Evolutionary conservation across 805 yeast genomes (phyloP), one percentile per base, ranked within the genome.

Genomic region (Lipomyces kockii): DNA sequence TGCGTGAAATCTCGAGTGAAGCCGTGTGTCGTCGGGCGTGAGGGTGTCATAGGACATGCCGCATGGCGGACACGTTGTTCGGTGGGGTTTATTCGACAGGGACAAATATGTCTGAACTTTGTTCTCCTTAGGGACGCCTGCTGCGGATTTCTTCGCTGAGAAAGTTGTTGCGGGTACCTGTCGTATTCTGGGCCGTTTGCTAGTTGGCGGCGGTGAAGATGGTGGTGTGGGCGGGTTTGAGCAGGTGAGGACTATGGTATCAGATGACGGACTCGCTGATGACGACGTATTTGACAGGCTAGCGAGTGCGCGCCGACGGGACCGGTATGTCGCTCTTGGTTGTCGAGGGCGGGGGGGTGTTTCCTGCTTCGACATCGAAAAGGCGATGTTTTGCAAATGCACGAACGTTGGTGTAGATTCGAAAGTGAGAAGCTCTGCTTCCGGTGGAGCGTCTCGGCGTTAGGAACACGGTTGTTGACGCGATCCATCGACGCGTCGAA

Each of bases 21-120:
- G 52, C n/a, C 75, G 73, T 32, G 68, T 72, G 66, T 87, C 90
- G 29, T 76, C 72, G 14, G 76, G 73, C 6, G 83, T 68, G 62
- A 80, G 79, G 2, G 79, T 74, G 49, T 78, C 71, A 72, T 83
- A 87, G 14, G 87, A 78, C 88, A 87, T 85, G 11, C 84, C 83
- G 76, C 90, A 87, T 51, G 74, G 74, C 6, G 75, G 67, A 72
- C 90, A 87, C 0, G 85, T 81, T 11, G 58, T 69, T 3, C 69
- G 69, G 9, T 64, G 62, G 14, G 67, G 64, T 14, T 64, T 67
- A n/a, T 68, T 54, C 17, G 71, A 63, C 14, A 69, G 65, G 1
- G 66, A 53, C 25, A 74, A 61, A 14, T 63, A 64, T 11, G 72
- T 67, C 56, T 74, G 76, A 14, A 62, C 52, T 49, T 59, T 59